phyloP scores from a whole-genome alignment of 495 filamentous ascomycete genomes.

The Annulohypoxylon bovei region DNA sequence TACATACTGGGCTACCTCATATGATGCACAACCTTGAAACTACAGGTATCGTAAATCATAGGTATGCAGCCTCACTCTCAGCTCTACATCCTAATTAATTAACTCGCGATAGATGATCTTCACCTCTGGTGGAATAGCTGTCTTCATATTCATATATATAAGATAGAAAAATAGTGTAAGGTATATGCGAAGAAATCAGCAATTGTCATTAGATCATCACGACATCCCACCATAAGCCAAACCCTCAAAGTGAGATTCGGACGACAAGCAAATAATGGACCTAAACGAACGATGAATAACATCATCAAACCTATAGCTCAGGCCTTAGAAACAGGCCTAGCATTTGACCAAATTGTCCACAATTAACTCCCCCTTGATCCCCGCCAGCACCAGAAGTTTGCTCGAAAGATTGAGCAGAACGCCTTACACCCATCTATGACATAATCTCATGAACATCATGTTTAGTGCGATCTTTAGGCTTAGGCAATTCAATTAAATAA shows the following conservation, averaged over 20 bases:
- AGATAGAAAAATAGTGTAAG: not conserved
- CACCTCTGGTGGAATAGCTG: not conserved
- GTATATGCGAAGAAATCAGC: constrained; percentile 3
- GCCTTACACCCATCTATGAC: constrained; percentile 3
- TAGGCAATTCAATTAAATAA: not conserved
- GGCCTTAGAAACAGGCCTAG: not conserved
- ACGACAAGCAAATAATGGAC: not conserved
- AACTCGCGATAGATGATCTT: no score
- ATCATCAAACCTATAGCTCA: not conserved
- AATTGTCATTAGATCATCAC: not conserved
- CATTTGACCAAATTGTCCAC: not conserved
- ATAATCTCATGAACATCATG: not conserved
- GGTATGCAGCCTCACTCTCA: not conserved
- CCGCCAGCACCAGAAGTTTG: not conserved
- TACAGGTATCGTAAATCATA: no score
- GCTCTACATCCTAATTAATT: not conserved
- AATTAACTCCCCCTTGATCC: not conserved
- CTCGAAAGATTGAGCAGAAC: not conserved
- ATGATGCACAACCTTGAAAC: no score
- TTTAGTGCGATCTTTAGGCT: not conserved
- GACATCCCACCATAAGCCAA: not conserved
- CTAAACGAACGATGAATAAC: not conserved
- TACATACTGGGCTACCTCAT: no score
- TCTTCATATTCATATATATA: not conserved
- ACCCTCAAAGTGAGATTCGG: not conserved